Percentiles rank a stretch among this genome's conserved stretches.
Evolutionary conservation across 2,329 filamentous ascomycete genomes (phyloP).

Genomic region (Dactylonectria macrodidyma): DNA sequence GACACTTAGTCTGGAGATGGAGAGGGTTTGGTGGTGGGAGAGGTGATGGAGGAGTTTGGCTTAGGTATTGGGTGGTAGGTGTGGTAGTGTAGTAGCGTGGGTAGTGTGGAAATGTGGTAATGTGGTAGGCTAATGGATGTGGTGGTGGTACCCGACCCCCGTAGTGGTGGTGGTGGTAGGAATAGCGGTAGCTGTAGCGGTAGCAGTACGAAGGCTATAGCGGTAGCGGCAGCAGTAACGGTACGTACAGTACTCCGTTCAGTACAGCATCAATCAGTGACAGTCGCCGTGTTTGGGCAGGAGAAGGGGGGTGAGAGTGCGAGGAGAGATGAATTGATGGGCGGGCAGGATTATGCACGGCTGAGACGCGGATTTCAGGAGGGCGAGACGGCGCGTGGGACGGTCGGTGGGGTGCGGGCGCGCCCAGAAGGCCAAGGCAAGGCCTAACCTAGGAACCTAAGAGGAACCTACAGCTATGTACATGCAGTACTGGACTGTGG

Average conservation of each 20-base stretch:
- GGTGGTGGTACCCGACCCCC: background rate
- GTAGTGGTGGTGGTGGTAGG: constrained; percentile 38
- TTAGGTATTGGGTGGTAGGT: constrained; percentile 5
- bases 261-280: background rate
- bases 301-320: constrained; percentile 33
- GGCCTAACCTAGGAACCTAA: constrained; percentile 1
- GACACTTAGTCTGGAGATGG: constrained; percentile 19
- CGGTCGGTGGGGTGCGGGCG: constrained; percentile 48
- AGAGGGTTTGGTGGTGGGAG: constrained; percentile 5
- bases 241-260: background rate
- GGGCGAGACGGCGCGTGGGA: constrained; percentile 49
- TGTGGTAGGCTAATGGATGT: background rate
- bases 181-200: constrained; percentile 30
- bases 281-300: constrained; percentile 34
- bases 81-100: constrained; percentile 11
- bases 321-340: background rate
- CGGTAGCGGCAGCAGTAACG: background rate
- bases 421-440: constrained; percentile 33
- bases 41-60: constrained; percentile 18
- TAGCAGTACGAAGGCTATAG: background rate
- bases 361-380: constrained; percentile 51
- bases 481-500: background rate
- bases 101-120: background rate
- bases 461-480: background rate
- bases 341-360: constrained; percentile 48